phyloP scores from a whole-genome alignment of 2,329 filamentous ascomycete species.

The Fusarium concolor region DNA sequence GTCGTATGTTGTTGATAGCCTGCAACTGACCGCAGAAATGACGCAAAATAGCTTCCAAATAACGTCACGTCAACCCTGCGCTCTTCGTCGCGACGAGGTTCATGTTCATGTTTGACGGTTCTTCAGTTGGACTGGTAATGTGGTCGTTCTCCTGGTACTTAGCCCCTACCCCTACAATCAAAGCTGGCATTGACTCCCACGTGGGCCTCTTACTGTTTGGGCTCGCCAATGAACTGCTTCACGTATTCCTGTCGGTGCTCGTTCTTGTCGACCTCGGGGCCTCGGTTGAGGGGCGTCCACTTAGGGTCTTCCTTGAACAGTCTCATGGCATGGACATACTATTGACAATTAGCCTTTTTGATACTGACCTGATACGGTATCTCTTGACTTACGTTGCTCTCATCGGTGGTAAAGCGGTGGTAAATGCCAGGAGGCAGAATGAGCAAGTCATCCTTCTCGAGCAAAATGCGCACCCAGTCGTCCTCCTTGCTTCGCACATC shows the following conservation, averaged over 20 bases:
- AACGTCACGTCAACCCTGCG: constrained; percentile 27
- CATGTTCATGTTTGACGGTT: not conserved
- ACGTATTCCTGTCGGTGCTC: constrained; percentile 83
- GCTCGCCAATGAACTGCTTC: constrained; percentile 54
- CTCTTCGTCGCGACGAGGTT: constrained; percentile 6
- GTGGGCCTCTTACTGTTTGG: constrained; percentile 42
- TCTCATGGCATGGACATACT: constrained; percentile 97
- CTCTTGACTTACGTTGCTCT: constrained; percentile 77
- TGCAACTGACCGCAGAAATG: constrained; percentile 23
- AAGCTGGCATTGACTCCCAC: constrained; percentile 26
- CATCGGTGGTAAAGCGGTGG: constrained; percentile 95
- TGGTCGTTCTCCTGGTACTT: constrained; percentile 24
- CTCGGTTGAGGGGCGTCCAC: constrained; percentile 93
- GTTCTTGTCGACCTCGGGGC: constrained; percentile 81
- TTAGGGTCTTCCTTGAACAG: constrained; percentile 99
- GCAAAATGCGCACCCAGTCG: constrained; percentile 86
- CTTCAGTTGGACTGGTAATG: constrained; percentile 25
- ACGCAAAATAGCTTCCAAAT: constrained; percentile 25
- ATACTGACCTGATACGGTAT: not conserved
- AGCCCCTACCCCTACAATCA: constrained; percentile 21
- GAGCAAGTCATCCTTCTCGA: constrained; percentile 90
- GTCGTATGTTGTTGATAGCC: constrained; percentile 24
- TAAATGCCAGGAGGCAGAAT: constrained; percentile 96
- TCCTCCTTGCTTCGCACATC: constrained; percentile 87
- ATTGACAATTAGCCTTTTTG: constrained; percentile 1